These are phyloP conservation scores for Tetraselmis striata DNA, from an alignment of 139 green algal genomes.

Conservation along the genomic window DNA sequence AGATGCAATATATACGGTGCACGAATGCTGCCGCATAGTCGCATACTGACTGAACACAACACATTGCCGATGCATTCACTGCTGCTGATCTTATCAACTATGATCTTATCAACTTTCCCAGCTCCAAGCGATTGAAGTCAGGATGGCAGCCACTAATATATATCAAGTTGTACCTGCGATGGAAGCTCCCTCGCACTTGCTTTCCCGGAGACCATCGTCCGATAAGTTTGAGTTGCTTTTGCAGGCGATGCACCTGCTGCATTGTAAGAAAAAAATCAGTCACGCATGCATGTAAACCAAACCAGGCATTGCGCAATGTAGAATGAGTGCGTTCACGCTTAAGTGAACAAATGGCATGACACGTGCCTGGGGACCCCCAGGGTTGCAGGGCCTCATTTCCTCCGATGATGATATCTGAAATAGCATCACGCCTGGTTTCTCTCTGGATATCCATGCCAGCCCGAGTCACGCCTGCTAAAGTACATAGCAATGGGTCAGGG, in stretches of 20 bases:
- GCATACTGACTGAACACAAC: no score
- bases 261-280: not conserved
- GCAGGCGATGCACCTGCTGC: not conserved
- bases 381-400: not conserved
- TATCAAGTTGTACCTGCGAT: not conserved
- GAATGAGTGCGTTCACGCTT: not conserved
- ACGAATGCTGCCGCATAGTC: not conserved
- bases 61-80: no score
- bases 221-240: not conserved
- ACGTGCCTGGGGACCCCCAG: not conserved
- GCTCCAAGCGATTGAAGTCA: no score
- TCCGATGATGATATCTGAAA: not conserved
- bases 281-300: not conserved
- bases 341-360: no score
- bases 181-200: not conserved
- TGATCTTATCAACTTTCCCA: no score
- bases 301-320: not conserved
- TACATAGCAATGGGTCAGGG: not conserved
- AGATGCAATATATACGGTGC: not conserved
- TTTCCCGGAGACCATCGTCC: not conserved
- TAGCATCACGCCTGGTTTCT: not conserved
- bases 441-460: not conserved
- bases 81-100: no score
- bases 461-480: not conserved
- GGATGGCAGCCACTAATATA: no score